These are phyloP conservation scores for Colletotrichum scovillei DNA, from an alignment of 2,329 filamentous ascomycete species.

Conservation along the genomic window DNA sequence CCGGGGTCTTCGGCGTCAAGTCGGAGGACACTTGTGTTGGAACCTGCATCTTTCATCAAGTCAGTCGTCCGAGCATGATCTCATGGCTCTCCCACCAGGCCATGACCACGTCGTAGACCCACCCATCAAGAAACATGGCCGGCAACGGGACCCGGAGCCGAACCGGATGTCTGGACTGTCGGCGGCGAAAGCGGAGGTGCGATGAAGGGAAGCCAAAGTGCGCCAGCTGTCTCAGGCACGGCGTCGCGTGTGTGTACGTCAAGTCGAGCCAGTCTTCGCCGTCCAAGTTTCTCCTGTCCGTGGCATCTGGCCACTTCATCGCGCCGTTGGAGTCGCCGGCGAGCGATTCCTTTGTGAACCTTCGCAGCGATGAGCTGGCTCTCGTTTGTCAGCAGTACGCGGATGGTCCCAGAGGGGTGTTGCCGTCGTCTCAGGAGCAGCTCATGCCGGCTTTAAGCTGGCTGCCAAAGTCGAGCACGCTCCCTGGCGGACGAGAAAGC, in stretches of 20 bases:
- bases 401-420: not conserved
- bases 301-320: not conserved
- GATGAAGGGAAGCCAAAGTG: conserved; percentile 5
- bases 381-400: conserved; percentile 14
- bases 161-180: conserved; percentile 6
- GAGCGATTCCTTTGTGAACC: conserved; percentile 7
- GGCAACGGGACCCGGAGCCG: conserved; percentile 10
- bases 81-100: not conserved
- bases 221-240: not conserved
- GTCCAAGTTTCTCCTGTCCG: not conserved
- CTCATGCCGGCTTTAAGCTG: too few relatives aligned
- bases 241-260: conserved; percentile 1
- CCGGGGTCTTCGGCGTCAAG: not conserved
- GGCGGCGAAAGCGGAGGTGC: conserved; percentile 3
- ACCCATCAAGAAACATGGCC: not conserved
- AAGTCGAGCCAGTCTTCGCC: not conserved
- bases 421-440: too few relatives aligned
- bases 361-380: conserved; percentile 7
- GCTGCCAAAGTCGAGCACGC: too few relatives aligned
- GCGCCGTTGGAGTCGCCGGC: conserved; percentile 1
- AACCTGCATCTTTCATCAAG: not conserved
- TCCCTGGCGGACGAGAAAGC: not conserved
- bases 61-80: not conserved
- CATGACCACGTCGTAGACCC: not conserved
- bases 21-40: not conserved